Conservation (phyloP, 2,329 filamentous ascomycete species). For the Claviceps sp. region DNA sequence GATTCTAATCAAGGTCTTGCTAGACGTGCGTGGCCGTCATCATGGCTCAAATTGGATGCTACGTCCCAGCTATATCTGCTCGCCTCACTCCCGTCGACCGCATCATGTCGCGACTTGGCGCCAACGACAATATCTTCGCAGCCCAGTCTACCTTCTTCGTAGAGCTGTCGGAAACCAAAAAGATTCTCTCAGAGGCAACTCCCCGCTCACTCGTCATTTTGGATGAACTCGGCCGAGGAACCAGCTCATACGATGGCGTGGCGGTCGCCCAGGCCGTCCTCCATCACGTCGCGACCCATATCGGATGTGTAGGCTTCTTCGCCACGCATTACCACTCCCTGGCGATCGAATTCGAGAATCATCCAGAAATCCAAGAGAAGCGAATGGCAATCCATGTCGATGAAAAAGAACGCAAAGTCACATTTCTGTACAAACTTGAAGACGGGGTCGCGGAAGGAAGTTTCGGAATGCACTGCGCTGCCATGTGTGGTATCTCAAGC, state of each 20-base stretch:
- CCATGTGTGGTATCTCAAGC: constrained; percentile 87
- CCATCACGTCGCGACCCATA: constrained; percentile 88
- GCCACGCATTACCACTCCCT: constrained; percentile 95
- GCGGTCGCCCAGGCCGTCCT: constrained; percentile 93
- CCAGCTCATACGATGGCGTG: constrained; percentile 89
- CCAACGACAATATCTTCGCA: constrained; percentile 98
- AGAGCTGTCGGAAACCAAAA: constrained; percentile 93
- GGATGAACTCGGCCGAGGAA: constrained; percentile 90
- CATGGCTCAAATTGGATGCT: constrained; percentile 91
- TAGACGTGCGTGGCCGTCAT: constrained; percentile 91
- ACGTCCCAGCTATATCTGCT: constrained; percentile 73
- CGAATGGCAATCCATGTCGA: constrained; percentile 95
- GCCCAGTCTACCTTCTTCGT: constrained; percentile 98
- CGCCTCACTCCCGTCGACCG: constrained; percentile 82
- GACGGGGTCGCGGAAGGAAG: constrained; percentile 88
- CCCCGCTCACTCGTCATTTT: constrained; percentile 90
- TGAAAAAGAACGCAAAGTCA: constrained; percentile 70
- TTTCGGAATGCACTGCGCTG: constrained; percentile 97
- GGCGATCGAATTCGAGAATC: constrained; percentile 75
- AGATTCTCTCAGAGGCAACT: constrained; percentile 89
- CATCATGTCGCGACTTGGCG: constrained; percentile 95
- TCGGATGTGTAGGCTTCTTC: constrained; percentile 91
- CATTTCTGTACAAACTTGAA: constrained; percentile 90
- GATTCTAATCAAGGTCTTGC: not conserved
- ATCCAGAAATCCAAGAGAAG: constrained; percentile 75